A percentile compares a stretch with the other conserved stretches of the same genome.
These are phyloP conservation scores for Senna siamea DNA, from an alignment of 306 rosid species.

Conservation along the genomic window DNA sequence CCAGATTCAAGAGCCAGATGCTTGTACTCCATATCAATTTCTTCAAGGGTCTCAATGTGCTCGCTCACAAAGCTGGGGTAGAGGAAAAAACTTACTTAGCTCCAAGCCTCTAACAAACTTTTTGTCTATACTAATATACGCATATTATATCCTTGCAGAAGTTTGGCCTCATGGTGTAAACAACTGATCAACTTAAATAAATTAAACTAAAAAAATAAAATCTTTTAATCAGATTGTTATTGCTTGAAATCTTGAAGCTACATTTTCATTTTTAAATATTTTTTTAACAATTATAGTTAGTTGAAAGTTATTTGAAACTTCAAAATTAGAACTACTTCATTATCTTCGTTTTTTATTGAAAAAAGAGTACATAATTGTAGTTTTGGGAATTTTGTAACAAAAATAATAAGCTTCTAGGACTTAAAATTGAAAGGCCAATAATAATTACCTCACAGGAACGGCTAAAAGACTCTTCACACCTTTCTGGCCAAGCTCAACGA, in stretches of 20 bases:
- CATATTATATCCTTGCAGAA: too few relatives aligned
- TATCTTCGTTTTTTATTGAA: neutral
- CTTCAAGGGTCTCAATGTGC: slow-evolving; percentile 99
- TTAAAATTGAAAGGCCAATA: too few relatives aligned
- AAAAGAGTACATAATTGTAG: neutral
- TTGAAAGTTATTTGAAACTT: neutral
- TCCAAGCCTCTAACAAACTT: neutral
- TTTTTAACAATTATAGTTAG: neutral
- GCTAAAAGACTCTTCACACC: slow-evolving; percentile 94
- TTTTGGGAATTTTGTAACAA: neutral
- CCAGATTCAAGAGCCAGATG: slow-evolving; percentile 95
- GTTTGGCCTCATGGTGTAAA: neutral
- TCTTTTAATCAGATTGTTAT: neutral
- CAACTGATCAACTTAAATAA: neutral
- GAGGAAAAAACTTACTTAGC: slow-evolving; percentile 16
- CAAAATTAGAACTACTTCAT: neutral
- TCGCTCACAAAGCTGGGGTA: slow-evolving; percentile 91
- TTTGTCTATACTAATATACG: neutral
- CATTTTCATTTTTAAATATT: neutral
- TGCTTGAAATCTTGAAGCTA: neutral
- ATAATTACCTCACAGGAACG: slow-evolving; percentile 88
- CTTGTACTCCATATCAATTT: slow-evolving; percentile 96
- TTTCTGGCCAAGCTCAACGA: slow-evolving; percentile 94
- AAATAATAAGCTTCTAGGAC: neutral
- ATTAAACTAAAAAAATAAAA: neutral